Conservation (phyloP, 2,329 filamentous ascomycete genomes). For the Metarhizium humberi region DNA sequence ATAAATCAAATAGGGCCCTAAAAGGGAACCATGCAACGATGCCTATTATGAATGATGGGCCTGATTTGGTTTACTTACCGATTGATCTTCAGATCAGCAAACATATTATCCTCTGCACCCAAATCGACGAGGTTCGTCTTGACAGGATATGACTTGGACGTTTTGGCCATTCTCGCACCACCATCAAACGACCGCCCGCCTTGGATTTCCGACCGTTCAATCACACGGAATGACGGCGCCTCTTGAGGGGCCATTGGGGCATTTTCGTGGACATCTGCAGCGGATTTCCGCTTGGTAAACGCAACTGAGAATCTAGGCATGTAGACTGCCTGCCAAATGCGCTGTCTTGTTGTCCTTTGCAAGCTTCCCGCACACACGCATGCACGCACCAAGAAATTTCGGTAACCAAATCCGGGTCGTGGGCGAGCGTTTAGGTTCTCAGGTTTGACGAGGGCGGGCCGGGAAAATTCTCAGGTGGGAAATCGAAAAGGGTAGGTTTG, state of each 20-base stretch:
- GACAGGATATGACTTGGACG: constrained; percentile 24
- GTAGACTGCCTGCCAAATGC: constrained; percentile 26
- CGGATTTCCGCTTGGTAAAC: constrained; percentile 51
- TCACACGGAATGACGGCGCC: constrained; percentile 47
- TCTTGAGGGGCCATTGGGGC: constrained; percentile 30
- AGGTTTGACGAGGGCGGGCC: neutral
- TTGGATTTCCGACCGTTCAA: constrained; percentile 41
- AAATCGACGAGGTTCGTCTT: constrained; percentile 28
- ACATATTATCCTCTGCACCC: constrained; percentile 49
- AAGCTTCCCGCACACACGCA: neutral
- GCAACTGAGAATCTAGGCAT: constrained; percentile 55
- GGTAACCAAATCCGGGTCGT: neutral
- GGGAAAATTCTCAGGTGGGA: neutral
- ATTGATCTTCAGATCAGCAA: constrained; percentile 43
- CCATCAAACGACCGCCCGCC: constrained; percentile 41
- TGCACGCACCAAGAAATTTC: neutral
- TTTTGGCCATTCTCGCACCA: constrained; percentile 32
- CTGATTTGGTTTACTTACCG: constrained; percentile 34
- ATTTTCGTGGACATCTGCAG: constrained; percentile 46
- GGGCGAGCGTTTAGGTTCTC: neutral
- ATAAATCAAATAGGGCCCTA: neutral
- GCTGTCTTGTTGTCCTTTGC: neutral
- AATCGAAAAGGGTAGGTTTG: neutral
- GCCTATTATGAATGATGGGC: neutral
- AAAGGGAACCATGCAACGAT: constrained; percentile 5